phyloP scores from a whole-genome alignment of 2,329 filamentous ascomycete genomes.

The Colletotrichum karsti region DNA sequence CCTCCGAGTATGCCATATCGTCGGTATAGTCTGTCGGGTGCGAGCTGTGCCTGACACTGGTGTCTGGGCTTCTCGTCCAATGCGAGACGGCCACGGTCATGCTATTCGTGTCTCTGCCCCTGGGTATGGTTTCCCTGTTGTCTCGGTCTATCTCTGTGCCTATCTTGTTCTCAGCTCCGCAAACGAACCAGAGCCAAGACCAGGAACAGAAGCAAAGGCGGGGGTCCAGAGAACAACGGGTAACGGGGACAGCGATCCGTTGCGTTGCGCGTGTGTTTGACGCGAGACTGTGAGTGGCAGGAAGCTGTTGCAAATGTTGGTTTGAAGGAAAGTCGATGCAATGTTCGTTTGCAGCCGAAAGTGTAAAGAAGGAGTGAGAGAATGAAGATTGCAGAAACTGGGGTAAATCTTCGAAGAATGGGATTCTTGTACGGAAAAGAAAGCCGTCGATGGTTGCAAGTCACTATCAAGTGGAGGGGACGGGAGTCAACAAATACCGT shows the following conservation, averaged over 20 bases:
- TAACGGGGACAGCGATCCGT: conserved; percentile 1
- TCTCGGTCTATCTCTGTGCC: conserved; percentile 4
- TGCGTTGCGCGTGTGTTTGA: not conserved
- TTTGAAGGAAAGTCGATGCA: not conserved
- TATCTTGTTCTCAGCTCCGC: conserved; percentile 12
- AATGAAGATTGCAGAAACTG: conserved; percentile 13
- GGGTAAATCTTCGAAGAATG: conserved; percentile 25
- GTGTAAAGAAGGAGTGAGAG: conserved; percentile 10
- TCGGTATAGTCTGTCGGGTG: conserved; percentile 18
- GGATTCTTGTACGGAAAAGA: conserved; percentile 30
- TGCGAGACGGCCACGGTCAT: conserved; percentile 30
- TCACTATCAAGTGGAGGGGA: conserved; percentile 15
- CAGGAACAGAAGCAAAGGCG: conserved; percentile 5
- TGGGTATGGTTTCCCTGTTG: not conserved
- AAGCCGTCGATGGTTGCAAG: conserved; percentile 28
- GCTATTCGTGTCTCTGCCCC: conserved; percentile 4
- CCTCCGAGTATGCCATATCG: conserved; percentile 23
- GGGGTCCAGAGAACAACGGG: conserved; percentile 1
- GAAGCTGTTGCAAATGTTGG: not conserved
- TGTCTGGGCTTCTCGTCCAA: conserved; percentile 26
- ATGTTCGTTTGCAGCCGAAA: conserved; percentile 20
- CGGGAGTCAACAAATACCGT: conserved; percentile 30
- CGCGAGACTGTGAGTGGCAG: conserved; percentile 7
- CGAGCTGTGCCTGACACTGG: conserved; percentile 21
- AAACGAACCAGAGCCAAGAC: conserved; percentile 12